A percentile compares a stretch with the other conserved stretches of the same genome.
phyloP scores from a whole-genome alignment of 2,329 filamentous ascomycete genomes.

The Colletotrichum eleusines region DNA sequence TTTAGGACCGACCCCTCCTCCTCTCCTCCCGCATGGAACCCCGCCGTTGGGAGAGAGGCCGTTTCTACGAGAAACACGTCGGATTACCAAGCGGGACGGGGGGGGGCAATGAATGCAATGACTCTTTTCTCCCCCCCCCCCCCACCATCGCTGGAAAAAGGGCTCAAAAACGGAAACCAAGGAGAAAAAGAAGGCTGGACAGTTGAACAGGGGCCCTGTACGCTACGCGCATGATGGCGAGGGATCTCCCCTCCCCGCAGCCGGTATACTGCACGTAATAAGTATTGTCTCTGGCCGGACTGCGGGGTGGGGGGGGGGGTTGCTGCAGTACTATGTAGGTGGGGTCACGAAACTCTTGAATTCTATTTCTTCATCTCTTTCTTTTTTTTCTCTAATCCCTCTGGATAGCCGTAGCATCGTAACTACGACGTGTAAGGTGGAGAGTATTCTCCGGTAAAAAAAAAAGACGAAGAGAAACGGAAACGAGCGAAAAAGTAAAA shows the following conservation, averaged over 20 bases:
- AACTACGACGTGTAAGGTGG: not conserved
- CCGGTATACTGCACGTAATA: slow-evolving; percentile 35
- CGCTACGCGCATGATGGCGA: not conserved
- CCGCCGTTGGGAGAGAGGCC: not conserved
- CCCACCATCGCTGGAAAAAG: not conserved
- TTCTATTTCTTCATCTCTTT: not conserved
- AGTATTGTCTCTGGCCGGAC: not conserved
- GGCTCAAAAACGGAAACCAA: not conserved
- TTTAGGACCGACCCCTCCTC: not conserved
- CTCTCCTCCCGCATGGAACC: not conserved
- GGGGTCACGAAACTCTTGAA: not conserved
- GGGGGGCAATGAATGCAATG: slow-evolving; percentile 1
- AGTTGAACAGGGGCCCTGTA: not conserved
- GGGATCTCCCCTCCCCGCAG: slow-evolving; percentile 23
- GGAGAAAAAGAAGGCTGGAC: not conserved
- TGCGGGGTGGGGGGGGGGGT: slow-evolving; percentile 14
- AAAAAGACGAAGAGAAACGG: not conserved
- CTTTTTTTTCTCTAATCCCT: too few relatives aligned
- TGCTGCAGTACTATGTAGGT: too few relatives aligned
- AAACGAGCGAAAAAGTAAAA: too few relatives aligned
- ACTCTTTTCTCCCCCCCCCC: slow-evolving; percentile 3
- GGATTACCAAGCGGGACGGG: slow-evolving; percentile 7
- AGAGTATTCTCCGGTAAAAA: not conserved
- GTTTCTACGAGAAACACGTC: not conserved
- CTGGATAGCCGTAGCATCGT: not conserved